Base-by-base conservation (phyloP, 371 early-diverging fungal species). In the Mortierella sp. region DNA sequence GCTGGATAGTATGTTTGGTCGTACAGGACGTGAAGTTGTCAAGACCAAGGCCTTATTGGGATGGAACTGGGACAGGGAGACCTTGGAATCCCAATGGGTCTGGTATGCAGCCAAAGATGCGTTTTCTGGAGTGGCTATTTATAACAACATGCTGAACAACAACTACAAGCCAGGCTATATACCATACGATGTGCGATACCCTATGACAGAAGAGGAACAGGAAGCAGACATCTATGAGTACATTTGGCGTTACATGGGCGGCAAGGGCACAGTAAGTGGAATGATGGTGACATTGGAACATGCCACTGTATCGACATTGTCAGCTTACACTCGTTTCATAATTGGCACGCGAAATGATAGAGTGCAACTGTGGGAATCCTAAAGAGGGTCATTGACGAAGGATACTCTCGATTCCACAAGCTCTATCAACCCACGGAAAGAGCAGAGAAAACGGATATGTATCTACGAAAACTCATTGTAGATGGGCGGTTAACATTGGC, bases 51-150 rank as follows among this genome's bases (percentile, higher is more conserved):
- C 59, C 2, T 44, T 76, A 28, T 39, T 68, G 4, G 41, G 53
- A 28, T 76, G 77, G 65, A 49, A 76, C 24, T 76, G 69, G 69
- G 69, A 76, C 39, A 22, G 19, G 1, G 46, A 31, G 47, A 41
- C 24, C 0, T 19, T 68, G 40, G 43, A 68, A 2, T 59, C 57
- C 2, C 46, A 41, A 19, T 68, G 69, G 65, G 24, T 65, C 24
- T 76, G 77, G 77, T 76, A 76, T 39, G 69, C 77, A 3, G 77
- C 77, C 55, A 68, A 68, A 55, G 77, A 76, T 28, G 77, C 77
- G 7, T 68, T 76, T 60, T 69, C 77, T 0, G 69, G 77, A 5
- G 37, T 57, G 17, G 69, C 65, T 0, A 76, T 76, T 31, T 76
- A 57, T 34, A 58, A 65, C 16, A 76, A 76, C 54, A 64, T 76